Conservation (phyloP, 805 yeast species). For the Geotrichum ghanense region DNA sequence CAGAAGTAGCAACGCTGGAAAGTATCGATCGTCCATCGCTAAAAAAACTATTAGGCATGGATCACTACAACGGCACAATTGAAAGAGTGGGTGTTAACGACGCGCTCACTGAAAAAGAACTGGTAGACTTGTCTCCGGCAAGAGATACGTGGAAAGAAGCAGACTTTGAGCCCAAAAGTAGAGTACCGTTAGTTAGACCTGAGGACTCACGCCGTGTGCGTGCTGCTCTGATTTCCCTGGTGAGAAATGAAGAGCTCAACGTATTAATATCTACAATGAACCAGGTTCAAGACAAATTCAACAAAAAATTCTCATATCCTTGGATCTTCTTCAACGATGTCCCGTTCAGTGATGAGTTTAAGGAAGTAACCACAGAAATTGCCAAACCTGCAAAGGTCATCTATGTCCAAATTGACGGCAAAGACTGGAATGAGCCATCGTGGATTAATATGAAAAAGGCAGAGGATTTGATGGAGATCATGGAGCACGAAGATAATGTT, state of each 20-base stretch:
- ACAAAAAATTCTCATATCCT: conserved; percentile 58
- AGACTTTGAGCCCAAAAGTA: background rate
- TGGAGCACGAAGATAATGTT: conserved; percentile 30
- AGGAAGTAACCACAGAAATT: conserved; percentile 25
- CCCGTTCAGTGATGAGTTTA: conserved; percentile 48
- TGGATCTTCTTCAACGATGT: conserved; percentile 65
- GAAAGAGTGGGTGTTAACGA: background rate
- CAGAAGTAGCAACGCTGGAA: background rate
- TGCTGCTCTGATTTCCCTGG: conserved; percentile 62
- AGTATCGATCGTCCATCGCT: background rate
- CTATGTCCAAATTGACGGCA: conserved; percentile 29
- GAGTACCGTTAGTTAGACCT: background rate
- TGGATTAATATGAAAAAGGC: conserved; percentile 34
- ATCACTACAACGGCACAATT: background rate
- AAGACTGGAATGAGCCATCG: conserved; percentile 48
- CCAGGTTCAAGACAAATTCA: conserved; percentile 51
- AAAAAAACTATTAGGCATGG: background rate
- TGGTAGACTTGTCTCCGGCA: background rate
- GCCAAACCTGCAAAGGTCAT: conserved; percentile 31
- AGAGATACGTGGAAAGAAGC: background rate
- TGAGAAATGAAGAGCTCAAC: conserved; percentile 46
- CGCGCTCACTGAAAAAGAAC: background rate
- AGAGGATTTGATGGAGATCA: background rate
- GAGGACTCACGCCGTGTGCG: background rate
- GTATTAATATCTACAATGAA: conserved; percentile 39